Evolutionary conservation across 1,284 basidiomycete genomes (phyloP), one percentile per base, ranked within the genome.

Genomic region (Cystobasidium slooffiae): DNA sequence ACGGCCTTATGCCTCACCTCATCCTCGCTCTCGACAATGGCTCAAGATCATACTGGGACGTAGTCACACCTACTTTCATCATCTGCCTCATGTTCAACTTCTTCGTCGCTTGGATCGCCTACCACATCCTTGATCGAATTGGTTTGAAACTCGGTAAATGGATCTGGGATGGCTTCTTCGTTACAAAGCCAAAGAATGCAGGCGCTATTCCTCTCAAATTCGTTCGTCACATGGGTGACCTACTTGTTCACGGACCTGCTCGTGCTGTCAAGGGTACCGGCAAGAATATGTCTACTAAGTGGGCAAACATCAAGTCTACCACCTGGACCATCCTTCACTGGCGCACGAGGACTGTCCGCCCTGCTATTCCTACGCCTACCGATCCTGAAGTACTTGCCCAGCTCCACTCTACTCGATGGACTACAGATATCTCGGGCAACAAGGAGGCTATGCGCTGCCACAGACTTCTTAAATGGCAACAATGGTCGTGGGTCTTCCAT

Each of bases 151-250:
- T 81, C 78, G 82, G 78, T 78, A 83, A 78, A 78, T 82, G 80
- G 80, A 83, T 81, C 75, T 83, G 77, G 83, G 82, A 77, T 75
- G 82, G 80, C 51, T 78, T 82, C 77, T 83, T 82, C 77, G 81
- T 81, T 72, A 81, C 77, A 9, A 81, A 81, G 75, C 81, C 81
- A 43, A 81, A 80, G 77, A 80, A 77, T 55, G 79, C 78, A 56
- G 76, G 66, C 51, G 69, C 78, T 7, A 75, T 82, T 24, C 81
- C 81, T 8, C 55, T 72, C 72, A 82, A 81, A 74, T 65, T 79
- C 18, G 70, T 63, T 31, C 77, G 78, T 20, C 76, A 76, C 59
- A 61, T 80, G 51, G 61, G 69, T 24, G 76, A 78, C 75, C 61
- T 76, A 44, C 51, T 80, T 65, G 68, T 80, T 61, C 77, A 77